Evolutionary conservation across 2,329 filamentous ascomycete species (phyloP).

Genomic region (Verticillium albo-atrum): DNA sequence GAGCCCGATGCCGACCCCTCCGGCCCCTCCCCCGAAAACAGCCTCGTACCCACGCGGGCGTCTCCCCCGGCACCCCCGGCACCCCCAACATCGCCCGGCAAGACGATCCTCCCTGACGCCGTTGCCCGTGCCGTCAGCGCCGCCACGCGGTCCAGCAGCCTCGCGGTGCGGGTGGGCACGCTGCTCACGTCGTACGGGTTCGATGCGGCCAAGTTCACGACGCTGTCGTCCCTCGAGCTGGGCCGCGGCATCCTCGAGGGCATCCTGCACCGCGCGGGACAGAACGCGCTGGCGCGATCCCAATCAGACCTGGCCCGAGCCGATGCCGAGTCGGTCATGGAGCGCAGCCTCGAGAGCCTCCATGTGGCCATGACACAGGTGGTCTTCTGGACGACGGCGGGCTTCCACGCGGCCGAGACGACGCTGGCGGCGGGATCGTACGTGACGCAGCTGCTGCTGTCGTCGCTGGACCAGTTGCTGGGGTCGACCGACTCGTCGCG

Average conservation of each 20-base stretch:
- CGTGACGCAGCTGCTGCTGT: constrained; percentile 52
- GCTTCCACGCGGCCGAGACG: constrained; percentile 54
- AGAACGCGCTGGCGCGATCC: constrained; percentile 39
- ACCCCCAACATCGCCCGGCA: too few species aligned
- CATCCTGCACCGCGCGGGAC: constrained; percentile 47
- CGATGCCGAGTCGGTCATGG: constrained; percentile 53
- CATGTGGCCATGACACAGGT: constrained; percentile 54
- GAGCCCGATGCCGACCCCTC: neutral
- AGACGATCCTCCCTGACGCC: constrained; percentile 52
- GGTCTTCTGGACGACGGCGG: constrained; percentile 57
- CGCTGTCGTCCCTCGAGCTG: constrained; percentile 52
- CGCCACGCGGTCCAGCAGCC: constrained; percentile 54
- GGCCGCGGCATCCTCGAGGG: constrained; percentile 51
- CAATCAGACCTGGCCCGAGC: constrained; percentile 40
- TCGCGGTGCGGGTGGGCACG: constrained; percentile 50
- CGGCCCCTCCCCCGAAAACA: too few species aligned
- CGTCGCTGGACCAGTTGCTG: constrained; percentile 58
- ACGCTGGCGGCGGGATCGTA: constrained; percentile 51
- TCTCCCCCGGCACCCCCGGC: too few species aligned
- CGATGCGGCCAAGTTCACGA: constrained; percentile 50
- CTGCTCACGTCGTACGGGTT: constrained; percentile 48
- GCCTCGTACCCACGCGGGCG: too few species aligned
- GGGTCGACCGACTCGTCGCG: constrained; percentile 66
- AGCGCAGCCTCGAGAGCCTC: constrained; percentile 50
- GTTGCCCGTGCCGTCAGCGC: constrained; percentile 57